Evolutionary conservation across 148 eudicot species (phyloP), one percentile per base, ranked within the genome.

Genomic region (Limonium bicolor): DNA sequence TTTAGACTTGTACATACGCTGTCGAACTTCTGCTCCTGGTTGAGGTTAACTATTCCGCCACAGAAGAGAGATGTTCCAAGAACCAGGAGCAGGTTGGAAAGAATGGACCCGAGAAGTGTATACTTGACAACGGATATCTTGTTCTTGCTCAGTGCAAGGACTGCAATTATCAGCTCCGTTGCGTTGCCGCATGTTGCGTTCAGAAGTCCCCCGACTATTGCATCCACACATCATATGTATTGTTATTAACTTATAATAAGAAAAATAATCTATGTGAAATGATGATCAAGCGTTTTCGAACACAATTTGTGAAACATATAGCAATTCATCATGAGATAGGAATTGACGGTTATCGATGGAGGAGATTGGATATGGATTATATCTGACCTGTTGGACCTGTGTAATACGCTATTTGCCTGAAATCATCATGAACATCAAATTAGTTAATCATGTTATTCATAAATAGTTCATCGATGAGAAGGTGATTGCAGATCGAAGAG

Each of bases 121-220:
- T 80, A 83, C 57, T 88, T 88, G 15, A 88, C 86, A 20, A 88
- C 78, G 25, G 56, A 78, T 16, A 88, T 74, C 56, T 88, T 88
- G 50, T 66, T 46, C 15, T 84, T 59, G 17, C 59, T 27, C 1
- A 88, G 66, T 24, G 96, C 96, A 7, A 80, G 43, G 37, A 83
- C 69, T 34, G 96, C 92, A 69, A 88, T 88, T 58, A 88, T 83
- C 7, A 88, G 73, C 68, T 88, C 96, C 17, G 96, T 77, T 2
- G 72, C 96, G 77, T 88, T 88, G 32, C 96, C 96, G 46, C 96
- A 88, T 24, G 96, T 88, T 27, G 96, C 96, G 55, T 88, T 88
- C 40, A 88, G 54, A 14, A 88, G 86, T 41, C 96, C 94, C 53
- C 96, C 96, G 59, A 80, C 96, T 88, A 82, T 48, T 44, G 19